Evolutionary conservation across 257 asterid genomes (phyloP), one percentile per base, ranked within the genome.

Genomic region (Lavandula angustifolia): DNA sequence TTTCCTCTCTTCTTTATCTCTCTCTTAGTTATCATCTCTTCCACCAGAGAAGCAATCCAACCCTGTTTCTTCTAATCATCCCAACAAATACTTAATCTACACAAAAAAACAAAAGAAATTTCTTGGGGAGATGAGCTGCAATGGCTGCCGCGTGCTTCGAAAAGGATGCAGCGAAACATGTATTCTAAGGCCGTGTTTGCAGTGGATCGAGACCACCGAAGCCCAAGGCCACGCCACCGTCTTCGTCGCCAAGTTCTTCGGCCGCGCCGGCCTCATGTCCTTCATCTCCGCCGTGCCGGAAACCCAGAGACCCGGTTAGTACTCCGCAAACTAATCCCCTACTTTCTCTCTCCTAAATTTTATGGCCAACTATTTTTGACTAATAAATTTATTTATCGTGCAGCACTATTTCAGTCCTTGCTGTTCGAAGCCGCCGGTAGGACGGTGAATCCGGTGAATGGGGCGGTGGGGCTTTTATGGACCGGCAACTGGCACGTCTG

Each of bases 101-200:
- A 42, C 11, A 12, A 16, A 6, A 0, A 14, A 54, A 44, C 3
- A 37, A 54, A 44, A 3, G 38, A 17, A 5, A n/a, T 29, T 18
- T 18, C 12, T 6, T 34, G 14, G 37, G n/a, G 52, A 47, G 17
- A 78, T 85, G 92, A 85, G 92, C 67, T 85, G 92, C 77, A 82
- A 85, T 64, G 92, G 92, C 6, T 85, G 92, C 76, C 79, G 92
- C 14, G 83, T 85, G 34, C 92, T 85, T n/a, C 75, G 92, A 3
- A 85, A 82, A 34, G 92, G 92, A 0, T 85, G 92, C 78, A 80
- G 83, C 17, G 83, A 80, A n/a, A 55, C 72, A 16, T 85, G 89
- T 66, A 71, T 70, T 17, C 32, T 85, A 1, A 10, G 87, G 60
- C 85, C 80, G 1, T 80, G 89, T 66, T 59, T 85, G 7, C 85